Percentiles rank a stretch among this genome's conserved stretches.
Conservation (phyloP, 441 rosid genomes). For the Iberis amara region DNA sequence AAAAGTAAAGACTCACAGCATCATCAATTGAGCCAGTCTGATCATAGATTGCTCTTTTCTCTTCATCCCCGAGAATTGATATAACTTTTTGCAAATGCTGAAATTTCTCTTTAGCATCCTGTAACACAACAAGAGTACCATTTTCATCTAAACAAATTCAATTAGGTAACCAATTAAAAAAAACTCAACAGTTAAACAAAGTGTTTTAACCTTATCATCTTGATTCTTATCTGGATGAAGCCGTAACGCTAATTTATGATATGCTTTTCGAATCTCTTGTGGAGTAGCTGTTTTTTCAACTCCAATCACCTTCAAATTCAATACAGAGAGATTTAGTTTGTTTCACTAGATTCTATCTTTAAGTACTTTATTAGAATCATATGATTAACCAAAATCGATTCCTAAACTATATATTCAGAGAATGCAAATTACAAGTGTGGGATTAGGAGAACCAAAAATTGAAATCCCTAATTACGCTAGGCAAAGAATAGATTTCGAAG, state of each 20-base stretch:
- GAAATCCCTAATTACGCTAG: background rate
- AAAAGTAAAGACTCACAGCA: constrained; percentile 50
- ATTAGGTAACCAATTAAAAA: background rate
- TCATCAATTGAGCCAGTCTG: constrained; percentile 86
- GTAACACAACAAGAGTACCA: background rate
- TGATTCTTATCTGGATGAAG: constrained; percentile 95
- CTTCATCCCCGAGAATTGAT: constrained; percentile 71
- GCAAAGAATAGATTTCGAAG: background rate
- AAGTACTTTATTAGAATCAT: no score
- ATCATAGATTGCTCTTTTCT: constrained; percentile 67
- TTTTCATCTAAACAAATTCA: background rate
- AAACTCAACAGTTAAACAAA: background rate
- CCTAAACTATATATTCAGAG: no score
- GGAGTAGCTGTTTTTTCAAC: constrained; percentile 64
- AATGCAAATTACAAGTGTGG: no score
- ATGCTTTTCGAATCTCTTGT: constrained; percentile 84
- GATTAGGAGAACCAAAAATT: no score
- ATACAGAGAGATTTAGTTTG: no score
- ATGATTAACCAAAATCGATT: no score
- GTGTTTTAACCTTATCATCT: constrained; percentile 58
- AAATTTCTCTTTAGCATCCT: constrained; percentile 95
- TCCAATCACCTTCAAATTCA: constrained; percentile 60
- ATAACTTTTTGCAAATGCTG: constrained; percentile 88
- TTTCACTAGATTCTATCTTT: no score
- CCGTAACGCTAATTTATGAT: constrained; percentile 73